Base-by-base conservation (phyloP, 768 basidiomycete genomes). In the Hypholoma fasciculare region DNA sequence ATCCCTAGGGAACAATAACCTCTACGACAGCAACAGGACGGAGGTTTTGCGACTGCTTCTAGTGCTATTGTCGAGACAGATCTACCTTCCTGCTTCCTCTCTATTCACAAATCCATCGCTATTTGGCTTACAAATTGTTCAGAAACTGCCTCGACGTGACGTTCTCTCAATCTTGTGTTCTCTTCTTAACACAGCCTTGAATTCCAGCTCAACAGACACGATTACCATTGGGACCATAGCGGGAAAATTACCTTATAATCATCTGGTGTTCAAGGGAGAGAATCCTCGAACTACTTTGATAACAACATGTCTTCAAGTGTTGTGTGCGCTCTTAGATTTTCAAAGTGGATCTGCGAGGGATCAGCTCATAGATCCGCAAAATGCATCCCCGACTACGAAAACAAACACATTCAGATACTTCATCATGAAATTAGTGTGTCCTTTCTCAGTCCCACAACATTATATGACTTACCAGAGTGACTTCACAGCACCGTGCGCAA, bases 151-250 rank as follows among this genome's bases (percentile, higher is more conserved):
- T 58, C 82, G 94, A 55, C 84, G 90, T 43, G 84, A 95, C 64
- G 88, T 96, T n/a, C 80, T 99, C 55, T 95, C 96, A 3, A 76
- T 98, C 26, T 75, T 99, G 7, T 99, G 96, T 72, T 98, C 96
- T 4, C 76, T 97, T 46, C 77, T 99, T 58, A 99, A 99, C 69
- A 96, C 93, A 9, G 85, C 87, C 54, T 83, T 92, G 82, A 92
- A 89, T 71, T 84, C 88, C 0, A 72, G 85, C 37, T 78, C 76
- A 34, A 71, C 76, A 20, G 80, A 72, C 46, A 74, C 74, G 43
- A 82, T 77, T 47, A 80, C 80, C 17, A 83, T 92, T 52, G 86
- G 83, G 23, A 80, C 83, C 20, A 84, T 92, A 72, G 84, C 90
- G 0, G 89, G 89, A 26, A 90, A 86, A 64, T 72, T 94, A 26